These are phyloP conservation scores for Arabidopsis suecica DNA, from an alignment of 345 rosid genomes.

Conservation along the genomic window DNA sequence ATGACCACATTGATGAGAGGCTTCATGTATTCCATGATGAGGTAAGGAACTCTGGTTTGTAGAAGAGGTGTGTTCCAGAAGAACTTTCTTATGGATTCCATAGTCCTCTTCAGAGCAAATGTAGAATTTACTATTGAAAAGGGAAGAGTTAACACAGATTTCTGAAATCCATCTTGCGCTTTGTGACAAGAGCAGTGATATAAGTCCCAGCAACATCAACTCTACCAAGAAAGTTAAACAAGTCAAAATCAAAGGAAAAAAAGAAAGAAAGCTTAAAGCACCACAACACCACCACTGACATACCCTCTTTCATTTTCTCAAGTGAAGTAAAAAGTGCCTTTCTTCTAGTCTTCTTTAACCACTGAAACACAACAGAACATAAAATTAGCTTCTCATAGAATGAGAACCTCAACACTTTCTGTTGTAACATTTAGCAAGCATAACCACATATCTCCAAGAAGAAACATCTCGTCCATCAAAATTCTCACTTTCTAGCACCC, in stretches of 20 bases:
- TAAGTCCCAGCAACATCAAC: slow-evolving; percentile 96
- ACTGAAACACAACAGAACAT: slow-evolving; percentile 51
- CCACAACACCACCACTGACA: slow-evolving; percentile 13
- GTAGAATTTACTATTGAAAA: slow-evolving; percentile 82
- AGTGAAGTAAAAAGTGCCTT: slow-evolving; percentile 84
- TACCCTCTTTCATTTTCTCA: slow-evolving; percentile 95
- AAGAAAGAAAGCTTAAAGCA: slow-evolving; percentile 2
- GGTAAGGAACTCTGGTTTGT: slow-evolving; percentile 57
- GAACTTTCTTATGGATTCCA: slow-evolving; percentile 45
- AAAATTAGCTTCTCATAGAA: neutral
- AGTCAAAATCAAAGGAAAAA: slow-evolving; percentile 23
- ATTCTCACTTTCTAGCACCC: slow-evolving; percentile 12
- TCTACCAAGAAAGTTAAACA: slow-evolving; percentile 52
- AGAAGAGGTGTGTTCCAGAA: slow-evolving; percentile 51
- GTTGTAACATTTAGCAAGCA: neutral
- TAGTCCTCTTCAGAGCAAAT: slow-evolving; percentile 77
- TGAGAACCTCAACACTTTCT: neutral
- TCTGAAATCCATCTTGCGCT: slow-evolving; percentile 89
- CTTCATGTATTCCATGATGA: slow-evolving; percentile 55
- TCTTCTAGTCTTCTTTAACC: slow-evolving; percentile 86
- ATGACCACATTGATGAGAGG: slow-evolving; percentile 75
- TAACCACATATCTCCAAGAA: neutral
- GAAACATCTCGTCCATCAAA: slow-evolving; percentile 4
- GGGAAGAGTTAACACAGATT: slow-evolving; percentile 86
- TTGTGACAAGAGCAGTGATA: slow-evolving; percentile 90